Evolutionary conservation across 2,329 filamentous ascomycete species (phyloP), one percentile per base, ranked within the genome.

Genomic region (Epicoccum sorghinum): DNA sequence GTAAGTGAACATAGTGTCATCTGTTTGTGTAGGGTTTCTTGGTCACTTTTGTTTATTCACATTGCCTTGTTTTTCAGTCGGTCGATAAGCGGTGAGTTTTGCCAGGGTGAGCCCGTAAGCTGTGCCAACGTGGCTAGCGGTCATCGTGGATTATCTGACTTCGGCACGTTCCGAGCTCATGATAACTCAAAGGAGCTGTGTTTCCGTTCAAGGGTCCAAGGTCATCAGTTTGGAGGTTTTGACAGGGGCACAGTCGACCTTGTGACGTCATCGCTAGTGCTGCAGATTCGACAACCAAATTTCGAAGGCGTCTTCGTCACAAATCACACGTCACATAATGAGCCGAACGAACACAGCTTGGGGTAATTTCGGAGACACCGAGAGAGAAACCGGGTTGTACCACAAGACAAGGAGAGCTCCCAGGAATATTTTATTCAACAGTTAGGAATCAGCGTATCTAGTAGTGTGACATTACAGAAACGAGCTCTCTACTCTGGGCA

Each of bases 61-160:
- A 13, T 36, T 54, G 52, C 52, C 52, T 49, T 54, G 52, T 40
- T 54, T 49, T 55, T 18, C 41, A 38, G 24, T 36, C 42, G 46
- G 7, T 25, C 37, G 46, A 49, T 55, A 55, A 55, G 52, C 52
- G 52, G 52, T 55, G 52, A 46, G 41, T 33, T 18, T 46, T 30
- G 46, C 52, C 24, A 55, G 52, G 52, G 27, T 55, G 38, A 50
- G 46, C 46, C 47, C 41, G 46, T 46, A 9, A 43, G 33, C 22
- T 7, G 36, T 42, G 52, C 37, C 52, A 55, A 46, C 52, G 52
- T 55, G 52, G 52, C 52, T 55, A 50, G 52, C 45, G 41, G 41
- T 47, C 37, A 55, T 46, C 37, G n/a, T 24, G 23, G 6, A 14
- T 32, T 33, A 10, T 32, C 46, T 47, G 23, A 22, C 25, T 39